These are phyloP conservation scores for Vaccinium vitisidaea DNA, from an alignment of 148 eudicot genomes.

Conservation along the genomic window DNA sequence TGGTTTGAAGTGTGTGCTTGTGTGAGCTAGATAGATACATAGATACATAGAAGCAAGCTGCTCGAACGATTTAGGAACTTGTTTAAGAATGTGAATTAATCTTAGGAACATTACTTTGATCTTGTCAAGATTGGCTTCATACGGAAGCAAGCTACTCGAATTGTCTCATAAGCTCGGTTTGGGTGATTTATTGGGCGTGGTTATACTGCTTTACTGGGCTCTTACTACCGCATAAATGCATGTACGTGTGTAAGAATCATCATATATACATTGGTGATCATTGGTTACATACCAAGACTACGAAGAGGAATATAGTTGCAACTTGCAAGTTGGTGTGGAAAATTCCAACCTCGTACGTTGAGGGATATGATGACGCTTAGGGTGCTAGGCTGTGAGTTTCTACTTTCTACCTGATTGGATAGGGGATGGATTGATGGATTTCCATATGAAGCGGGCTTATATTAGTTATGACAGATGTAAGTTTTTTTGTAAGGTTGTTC, in stretches of 20 bases:
- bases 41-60: not conserved
- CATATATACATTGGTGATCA: not conserved
- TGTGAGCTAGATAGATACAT: not conserved
- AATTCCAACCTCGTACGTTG: not conserved
- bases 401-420: not conserved
- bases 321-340: not conserved
- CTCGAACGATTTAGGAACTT: not conserved
- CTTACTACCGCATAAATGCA: not conserved
- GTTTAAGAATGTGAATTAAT: not conserved
- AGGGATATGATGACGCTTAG: not conserved
- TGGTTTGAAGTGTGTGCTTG: not conserved
- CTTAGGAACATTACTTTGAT: not conserved
- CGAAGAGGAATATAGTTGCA: not conserved
- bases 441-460: not conserved
- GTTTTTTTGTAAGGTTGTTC: not conserved
- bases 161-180: not conserved
- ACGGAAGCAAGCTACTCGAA: not conserved
- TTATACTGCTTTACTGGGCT: not conserved
- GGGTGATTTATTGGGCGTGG: not conserved
- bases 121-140: not conserved
- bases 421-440: not conserved
- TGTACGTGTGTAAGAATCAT: not conserved
- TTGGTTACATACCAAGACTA: not conserved
- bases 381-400: not conserved
- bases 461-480: not conserved